A percentile compares a stretch with the other conserved stretches of the same genome.
These are phyloP conservation scores for Rhododendron williamsianum DNA, from an alignment of 148 eudicot genomes.

Conservation along the genomic window DNA sequence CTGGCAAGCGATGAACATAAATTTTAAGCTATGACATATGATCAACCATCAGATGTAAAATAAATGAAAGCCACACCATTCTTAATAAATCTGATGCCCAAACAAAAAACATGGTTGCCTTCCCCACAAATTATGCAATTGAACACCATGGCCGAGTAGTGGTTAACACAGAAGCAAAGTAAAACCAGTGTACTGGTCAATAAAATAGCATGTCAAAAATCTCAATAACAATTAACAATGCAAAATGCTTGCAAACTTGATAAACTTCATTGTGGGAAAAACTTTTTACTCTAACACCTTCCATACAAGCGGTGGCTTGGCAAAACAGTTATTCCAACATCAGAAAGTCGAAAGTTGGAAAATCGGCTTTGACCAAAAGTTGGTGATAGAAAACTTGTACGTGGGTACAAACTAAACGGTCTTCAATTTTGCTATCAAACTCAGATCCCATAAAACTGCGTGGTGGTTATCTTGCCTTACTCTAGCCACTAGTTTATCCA, in stretches of 20 bases:
- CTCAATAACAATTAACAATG: not conserved
- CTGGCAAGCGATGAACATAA: not conserved
- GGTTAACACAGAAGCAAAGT: not conserved
- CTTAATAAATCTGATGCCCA: not conserved
- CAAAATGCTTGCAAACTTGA: not conserved
- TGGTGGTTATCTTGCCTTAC: not conserved
- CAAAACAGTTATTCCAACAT: not conserved
- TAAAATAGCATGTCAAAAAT: not conserved
- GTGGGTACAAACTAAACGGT: not conserved
- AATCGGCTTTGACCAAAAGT: not conserved
- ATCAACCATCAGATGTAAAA: not conserved
- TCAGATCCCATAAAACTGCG: not conserved
- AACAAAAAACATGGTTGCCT: too few relatives aligned
- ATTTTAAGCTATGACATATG: not conserved
- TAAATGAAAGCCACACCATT: not conserved
- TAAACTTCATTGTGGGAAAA: not conserved
- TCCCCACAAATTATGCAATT: too few relatives aligned
- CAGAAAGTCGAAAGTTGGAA: not conserved
- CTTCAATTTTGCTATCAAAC: not conserved
- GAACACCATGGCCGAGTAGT: not conserved
- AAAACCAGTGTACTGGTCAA: not conserved
- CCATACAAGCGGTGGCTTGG: not conserved
- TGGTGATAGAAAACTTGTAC: not conserved
- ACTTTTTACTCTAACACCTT: not conserved
- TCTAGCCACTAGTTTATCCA: not conserved